phyloP scores from a whole-genome alignment of 257 asterid species.

The Cruciata laevipes region DNA sequence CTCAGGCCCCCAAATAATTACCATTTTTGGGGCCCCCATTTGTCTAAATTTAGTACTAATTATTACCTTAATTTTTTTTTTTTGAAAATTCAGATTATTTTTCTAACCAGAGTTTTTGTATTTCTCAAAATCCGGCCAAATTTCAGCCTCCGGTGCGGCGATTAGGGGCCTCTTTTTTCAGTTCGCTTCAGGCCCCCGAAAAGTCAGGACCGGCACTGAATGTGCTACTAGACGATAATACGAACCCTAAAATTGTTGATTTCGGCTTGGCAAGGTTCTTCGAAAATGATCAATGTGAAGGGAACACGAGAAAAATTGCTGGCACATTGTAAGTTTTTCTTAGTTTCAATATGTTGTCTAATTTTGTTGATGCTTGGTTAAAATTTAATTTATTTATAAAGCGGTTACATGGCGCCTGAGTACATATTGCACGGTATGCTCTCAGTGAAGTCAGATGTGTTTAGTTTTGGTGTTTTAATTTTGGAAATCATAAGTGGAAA shows the following conservation, averaged over 20 bases:
- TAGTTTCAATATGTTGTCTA: not conserved
- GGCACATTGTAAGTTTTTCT: slow-evolving; percentile 29
- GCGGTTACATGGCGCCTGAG: slow-evolving; percentile 36
- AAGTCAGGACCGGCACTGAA: too few species aligned
- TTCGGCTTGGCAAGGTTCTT: slow-evolving; percentile 29
- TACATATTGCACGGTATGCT: slow-evolving; percentile 22
- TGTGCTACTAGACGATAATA: slow-evolving; percentile 21
- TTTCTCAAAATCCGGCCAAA: too few species aligned
- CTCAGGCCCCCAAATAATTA: too few species aligned
- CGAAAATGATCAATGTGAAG: slow-evolving; percentile 17
- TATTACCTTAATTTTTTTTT: too few species aligned
- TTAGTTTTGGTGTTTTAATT: slow-evolving; percentile 28
- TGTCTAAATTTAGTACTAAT: too few species aligned
- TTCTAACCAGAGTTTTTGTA: too few species aligned
- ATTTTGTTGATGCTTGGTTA: not conserved
- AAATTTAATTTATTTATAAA: not conserved
- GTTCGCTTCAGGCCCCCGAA: too few species aligned
- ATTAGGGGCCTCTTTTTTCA: too few species aligned
- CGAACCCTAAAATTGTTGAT: slow-evolving; percentile 31
- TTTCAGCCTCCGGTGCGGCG: too few species aligned
- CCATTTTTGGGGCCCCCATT: too few species aligned
- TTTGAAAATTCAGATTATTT: too few species aligned
- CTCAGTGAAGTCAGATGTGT: slow-evolving; percentile 27
- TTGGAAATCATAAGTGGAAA: slow-evolving; percentile 24
- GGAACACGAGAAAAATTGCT: slow-evolving; percentile 16